Evolutionary conservation across 495 filamentous ascomycete genomes (phyloP).

Genomic region (Parathielavia hyrcaniae): DNA sequence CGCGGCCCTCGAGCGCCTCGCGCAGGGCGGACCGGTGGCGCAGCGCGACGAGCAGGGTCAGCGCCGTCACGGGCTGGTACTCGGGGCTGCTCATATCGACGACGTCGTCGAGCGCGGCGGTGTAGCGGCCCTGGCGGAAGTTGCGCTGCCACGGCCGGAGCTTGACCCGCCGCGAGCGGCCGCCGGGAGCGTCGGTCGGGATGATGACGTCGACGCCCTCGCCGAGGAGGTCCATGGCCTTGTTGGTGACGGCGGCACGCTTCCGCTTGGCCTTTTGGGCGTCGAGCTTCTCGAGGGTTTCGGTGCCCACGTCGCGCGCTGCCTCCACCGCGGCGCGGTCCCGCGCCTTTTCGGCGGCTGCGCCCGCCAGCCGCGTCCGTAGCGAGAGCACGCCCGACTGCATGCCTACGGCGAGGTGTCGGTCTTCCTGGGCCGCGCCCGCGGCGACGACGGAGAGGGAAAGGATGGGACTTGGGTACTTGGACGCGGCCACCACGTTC

Average conservation of each 20-base stretch:
- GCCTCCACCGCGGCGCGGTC: conserved; percentile 82
- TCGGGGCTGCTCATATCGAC: conserved; percentile 45
- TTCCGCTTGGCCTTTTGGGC: conserved; percentile 61
- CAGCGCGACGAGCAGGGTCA: conserved; percentile 76
- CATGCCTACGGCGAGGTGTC: conserved; percentile 90
- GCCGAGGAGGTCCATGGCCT: conserved; percentile 75
- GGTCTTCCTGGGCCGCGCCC: conserved; percentile 66
- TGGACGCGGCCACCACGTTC: conserved; percentile 87
- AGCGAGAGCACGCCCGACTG: conserved; percentile 83
- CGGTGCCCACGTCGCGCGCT: conserved; percentile 71
- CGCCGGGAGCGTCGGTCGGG: conserved; percentile 26
- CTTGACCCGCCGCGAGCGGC: conserved; percentile 46
- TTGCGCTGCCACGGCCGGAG: conserved; percentile 72
- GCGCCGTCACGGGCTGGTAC: conserved; percentile 51
- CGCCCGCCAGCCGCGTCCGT: conserved; percentile 75
- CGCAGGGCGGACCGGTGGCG: conserved; percentile 81
- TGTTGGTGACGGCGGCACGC: conserved; percentile 60
- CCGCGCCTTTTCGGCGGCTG: conserved; percentile 68
- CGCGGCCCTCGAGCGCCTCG: conserved; percentile 73
- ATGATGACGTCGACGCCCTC: conserved; percentile 86
- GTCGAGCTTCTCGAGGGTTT: conserved; percentile 56
- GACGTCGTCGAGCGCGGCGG: conserved; percentile 69
- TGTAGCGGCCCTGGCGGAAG: conserved; percentile 72
- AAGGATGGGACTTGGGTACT: conserved; percentile 85
- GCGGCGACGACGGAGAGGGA: conserved; percentile 67